A percentile compares a stretch with the other conserved stretches of the same genome.
These are phyloP conservation scores for Clohesyomyces aquaticus DNA, from an alignment of 495 filamentous ascomycete genomes.

Conservation along the genomic window DNA sequence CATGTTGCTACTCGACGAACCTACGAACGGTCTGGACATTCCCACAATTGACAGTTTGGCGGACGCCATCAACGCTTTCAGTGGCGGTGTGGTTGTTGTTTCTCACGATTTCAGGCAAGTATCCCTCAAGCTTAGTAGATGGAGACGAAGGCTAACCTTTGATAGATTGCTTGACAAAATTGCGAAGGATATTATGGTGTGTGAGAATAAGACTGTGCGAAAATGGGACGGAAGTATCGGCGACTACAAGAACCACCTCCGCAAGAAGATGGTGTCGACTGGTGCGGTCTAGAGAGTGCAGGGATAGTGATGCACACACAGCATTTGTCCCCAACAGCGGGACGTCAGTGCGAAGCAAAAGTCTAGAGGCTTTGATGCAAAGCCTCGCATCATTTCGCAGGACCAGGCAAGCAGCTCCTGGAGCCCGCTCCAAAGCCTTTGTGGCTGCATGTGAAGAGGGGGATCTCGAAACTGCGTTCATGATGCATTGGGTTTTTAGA, in stretches of 20 bases:
- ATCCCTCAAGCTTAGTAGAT: background rate
- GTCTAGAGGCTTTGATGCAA: slow-evolving; percentile 8
- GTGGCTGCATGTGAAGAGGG: slow-evolving; percentile 21
- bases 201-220: slow-evolving; percentile 90
- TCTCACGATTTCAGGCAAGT: slow-evolving; percentile 95
- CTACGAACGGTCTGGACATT: slow-evolving; percentile 99
- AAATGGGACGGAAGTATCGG: slow-evolving; percentile 88
- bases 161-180: slow-evolving; percentile 94
- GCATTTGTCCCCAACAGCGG: slow-evolving; percentile 8
- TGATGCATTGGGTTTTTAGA: slow-evolving; percentile 39
- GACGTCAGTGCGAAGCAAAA: slow-evolving; percentile 3
- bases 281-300: slow-evolving; percentile 61
- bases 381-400: slow-evolving; percentile 4
- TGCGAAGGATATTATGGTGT: slow-evolving; percentile 98
- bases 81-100: slow-evolving; percentile 95
- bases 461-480: slow-evolving; percentile 31
- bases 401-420: slow-evolving; percentile 16
- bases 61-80: slow-evolving; percentile 95
- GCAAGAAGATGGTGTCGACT: slow-evolving; percentile 89
- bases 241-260: slow-evolving; percentile 95
- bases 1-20: slow-evolving; percentile 97
- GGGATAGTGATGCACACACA: background rate
- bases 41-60: slow-evolving; percentile 97
- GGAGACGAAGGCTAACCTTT: slow-evolving; percentile 32
- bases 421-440: slow-evolving; percentile 23